Evolutionary conservation across 2,329 filamentous ascomycete species (phyloP), one percentile per base, ranked within the genome.

Genomic region (Podosphaera fusca): DNA sequence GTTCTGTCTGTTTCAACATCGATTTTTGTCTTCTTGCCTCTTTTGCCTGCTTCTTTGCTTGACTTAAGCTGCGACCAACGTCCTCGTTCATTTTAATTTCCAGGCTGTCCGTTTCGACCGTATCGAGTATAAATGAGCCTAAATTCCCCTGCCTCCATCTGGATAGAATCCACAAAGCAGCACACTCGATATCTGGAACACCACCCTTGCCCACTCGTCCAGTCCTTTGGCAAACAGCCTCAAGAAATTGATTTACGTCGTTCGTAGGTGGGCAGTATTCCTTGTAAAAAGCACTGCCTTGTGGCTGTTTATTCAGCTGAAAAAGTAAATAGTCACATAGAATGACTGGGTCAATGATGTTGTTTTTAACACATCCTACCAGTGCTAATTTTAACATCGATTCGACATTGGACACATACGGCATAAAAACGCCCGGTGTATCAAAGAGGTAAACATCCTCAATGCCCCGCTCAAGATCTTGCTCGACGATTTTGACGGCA

Each of bases 301-400:
- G 49, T 30, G 58, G 53, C 42, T 67, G 59, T 46, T 61, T 70
- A 67, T 98, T 98, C 58, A 96, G 74, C 57, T 82, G 81, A 70
- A 80, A 96, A 6, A 98, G 79, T 29, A 96, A 75, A 68, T 95
- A 98, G 67, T 98, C 92, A 38, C 85, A 89, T 9, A 96, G 71
- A 31, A 85, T 85, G 58, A 85, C 78, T 14, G 82, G 76, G 1
- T 83, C 77, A 56, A 98, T 82, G 42, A 96, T 76, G 0, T 84
- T 85, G 67, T 95, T 87, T 68, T 94, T 94, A 57, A 98, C 87
- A 68, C 84, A 86, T 29, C 90, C 87, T 55, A 87, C 88, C 0
- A 96, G 77, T 1, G 89, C 84, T n/a, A 98, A 77, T 70, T 95
- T 96, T 60, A 98, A 74, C 92, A 98, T 98, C 51, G 82, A 80